These are phyloP conservation scores for Boletus reticuloceps DNA, from an alignment of 768 basidiomycete genomes.

Conservation along the genomic window DNA sequence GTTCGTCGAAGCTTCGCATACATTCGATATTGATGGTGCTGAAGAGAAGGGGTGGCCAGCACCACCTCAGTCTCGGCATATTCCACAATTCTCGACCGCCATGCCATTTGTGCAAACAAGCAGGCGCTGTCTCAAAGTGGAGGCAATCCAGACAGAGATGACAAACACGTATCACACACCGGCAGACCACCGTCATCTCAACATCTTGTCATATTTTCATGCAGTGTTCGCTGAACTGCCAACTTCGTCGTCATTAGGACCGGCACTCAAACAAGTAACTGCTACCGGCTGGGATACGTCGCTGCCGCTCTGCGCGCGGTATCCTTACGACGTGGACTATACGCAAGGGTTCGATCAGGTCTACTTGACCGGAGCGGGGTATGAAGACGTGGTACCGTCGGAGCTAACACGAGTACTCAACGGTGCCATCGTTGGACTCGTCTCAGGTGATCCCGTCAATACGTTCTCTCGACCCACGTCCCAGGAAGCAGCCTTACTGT, in stretches of 20 bases:
- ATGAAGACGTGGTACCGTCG: constrained; percentile 71
- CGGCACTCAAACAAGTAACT: constrained; percentile 33
- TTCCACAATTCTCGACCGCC: neutral
- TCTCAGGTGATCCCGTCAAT: constrained; percentile 30
- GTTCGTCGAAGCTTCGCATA: constrained; percentile 49
- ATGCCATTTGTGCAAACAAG: neutral
- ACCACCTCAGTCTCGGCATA: constrained; percentile 3
- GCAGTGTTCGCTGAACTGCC: constrained; percentile 37
- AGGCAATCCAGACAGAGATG: constrained; percentile 42
- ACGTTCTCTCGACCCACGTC: neutral
- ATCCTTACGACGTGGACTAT: constrained; percentile 73
- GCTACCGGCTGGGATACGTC: constrained; percentile 63
- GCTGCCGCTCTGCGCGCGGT: constrained; percentile 61
- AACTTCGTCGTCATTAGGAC: constrained; percentile 9
- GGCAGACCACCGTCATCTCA: constrained; percentile 68
- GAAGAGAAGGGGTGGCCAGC: constrained; percentile 24
- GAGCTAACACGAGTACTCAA: constrained; percentile 76
- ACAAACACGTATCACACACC: constrained; percentile 33
- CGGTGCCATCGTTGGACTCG: constrained; percentile 75
- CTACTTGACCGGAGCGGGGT: constrained; percentile 67
- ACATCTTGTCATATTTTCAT: constrained; percentile 79
- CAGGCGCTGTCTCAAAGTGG: constrained; percentile 24
- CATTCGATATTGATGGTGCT: constrained; percentile 20
- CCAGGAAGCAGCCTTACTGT: constrained; percentile 26
- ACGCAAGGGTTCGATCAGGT: constrained; percentile 57